Conservation (phyloP, 495 filamentous ascomycete genomes). For the Neurospora sp. region DNA sequence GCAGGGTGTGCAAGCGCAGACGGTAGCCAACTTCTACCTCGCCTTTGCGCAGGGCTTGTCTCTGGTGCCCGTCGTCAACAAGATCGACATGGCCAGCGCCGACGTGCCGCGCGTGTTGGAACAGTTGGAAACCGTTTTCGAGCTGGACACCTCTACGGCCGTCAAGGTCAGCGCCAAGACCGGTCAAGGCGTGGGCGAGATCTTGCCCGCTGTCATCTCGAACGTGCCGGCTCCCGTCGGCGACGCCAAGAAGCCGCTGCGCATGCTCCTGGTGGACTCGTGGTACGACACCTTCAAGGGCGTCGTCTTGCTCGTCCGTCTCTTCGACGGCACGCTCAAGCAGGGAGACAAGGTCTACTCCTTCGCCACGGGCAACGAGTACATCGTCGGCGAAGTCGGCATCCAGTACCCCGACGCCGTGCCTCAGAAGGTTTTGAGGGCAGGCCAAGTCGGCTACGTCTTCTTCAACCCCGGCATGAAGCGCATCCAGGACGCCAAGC, state of each 20-base stretch:
- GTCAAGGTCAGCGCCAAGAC: constrained; percentile 91
- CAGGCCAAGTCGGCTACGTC: constrained; percentile 92
- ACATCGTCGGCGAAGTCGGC: constrained; percentile 89
- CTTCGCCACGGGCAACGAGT: constrained; percentile 77
- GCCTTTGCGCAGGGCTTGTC: constrained; percentile 84
- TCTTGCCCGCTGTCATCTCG: constrained; percentile 79
- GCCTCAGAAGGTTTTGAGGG: constrained; percentile 65
- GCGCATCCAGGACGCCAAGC: constrained; percentile 83
- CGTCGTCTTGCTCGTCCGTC: constrained; percentile 79
- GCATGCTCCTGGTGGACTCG: constrained; percentile 86
- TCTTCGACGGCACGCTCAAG: constrained; percentile 81
- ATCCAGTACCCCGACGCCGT: constrained; percentile 93
- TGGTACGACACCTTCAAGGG: constrained; percentile 97
- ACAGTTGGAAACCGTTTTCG: constrained; percentile 77
- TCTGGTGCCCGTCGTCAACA: constrained; percentile 90
- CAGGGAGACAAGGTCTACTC: constrained; percentile 76
- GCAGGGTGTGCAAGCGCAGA: constrained; percentile 89
- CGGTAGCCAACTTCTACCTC: constrained; percentile 95
- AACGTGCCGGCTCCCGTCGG: constrained; percentile 72
- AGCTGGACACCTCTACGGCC: constrained; percentile 71
- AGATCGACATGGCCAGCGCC: constrained; percentile 83
- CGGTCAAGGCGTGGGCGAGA: constrained; percentile 67
- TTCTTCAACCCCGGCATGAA: constrained; percentile 99
- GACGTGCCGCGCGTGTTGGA: constrained; percentile 76
- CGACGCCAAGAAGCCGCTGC: constrained; percentile 57